Base-by-base conservation (phyloP, 2,329 filamentous ascomycete genomes). In the Tolypocladium tropicale region DNA sequence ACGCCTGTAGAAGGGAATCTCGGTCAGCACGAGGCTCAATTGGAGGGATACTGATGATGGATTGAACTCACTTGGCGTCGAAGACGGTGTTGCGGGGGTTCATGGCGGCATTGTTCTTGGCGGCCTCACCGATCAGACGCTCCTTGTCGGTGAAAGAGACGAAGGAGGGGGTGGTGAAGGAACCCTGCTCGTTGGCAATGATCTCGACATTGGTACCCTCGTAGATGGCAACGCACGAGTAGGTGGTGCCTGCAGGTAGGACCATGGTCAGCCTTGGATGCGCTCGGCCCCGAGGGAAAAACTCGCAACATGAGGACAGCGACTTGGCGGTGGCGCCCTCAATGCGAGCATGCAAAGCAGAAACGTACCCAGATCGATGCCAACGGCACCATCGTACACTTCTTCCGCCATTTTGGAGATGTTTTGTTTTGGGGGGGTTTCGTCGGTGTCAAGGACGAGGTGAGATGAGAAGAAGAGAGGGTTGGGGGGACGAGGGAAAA, bases 51-150 rank as follows among this genome's bases (percentile, higher is more conserved):
- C 9, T 16, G 25, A 9, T 48, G 12, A 16, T 30, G 43, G 25
- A 30, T 48, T 48, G 2, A 49, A 78, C 88, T 79, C 77, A 94
- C 91, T 97, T 99, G 85, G 96, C 89, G 79, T 99, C 94, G 80
- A 97, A 99, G 78, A 99, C 84, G 68, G 94, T 99, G 83, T 97
- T 97, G 74, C 78, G 77, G 62, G 94, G 94, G 89, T 99, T 99
- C 90, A 97, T 96, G 71, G 94, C 93, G 73, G 93, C 94, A 86
- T 96, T 92, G 84, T 99, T 99, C 89, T 97, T 99, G 73, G 94
- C 94, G 60, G 94, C 93, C 84, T 97, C 94, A 82, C 94, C 94
- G 72, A 97, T 97, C 79, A 99, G 81, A 78, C 94, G 92, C 84
- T 99, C 94, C 82, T 96, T 90, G 70, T 93, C 87, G 74, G 91